phyloP scores from a whole-genome alignment of 768 basidiomycete species.

The Lentinula aciculospora region DNA sequence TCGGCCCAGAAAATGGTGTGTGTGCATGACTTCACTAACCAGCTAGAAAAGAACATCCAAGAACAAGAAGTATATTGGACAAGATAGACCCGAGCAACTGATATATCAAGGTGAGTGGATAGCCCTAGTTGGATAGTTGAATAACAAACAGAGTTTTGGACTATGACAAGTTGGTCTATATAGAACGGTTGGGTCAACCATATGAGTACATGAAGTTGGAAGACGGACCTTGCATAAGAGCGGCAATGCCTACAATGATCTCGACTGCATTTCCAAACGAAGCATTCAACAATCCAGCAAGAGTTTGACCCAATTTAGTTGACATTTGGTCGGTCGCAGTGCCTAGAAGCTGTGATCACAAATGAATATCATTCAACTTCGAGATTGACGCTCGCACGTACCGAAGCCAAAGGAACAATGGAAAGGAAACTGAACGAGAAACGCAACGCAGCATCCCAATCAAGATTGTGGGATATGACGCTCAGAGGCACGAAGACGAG shows the following conservation, averaged over 20 bases:
- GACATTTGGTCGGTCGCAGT: constrained; percentile 82
- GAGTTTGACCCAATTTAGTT: constrained; percentile 71
- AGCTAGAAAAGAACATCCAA: constrained; percentile 88
- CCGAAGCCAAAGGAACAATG: constrained; percentile 85
- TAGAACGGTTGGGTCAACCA: constrained; percentile 6
- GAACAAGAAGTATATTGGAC: constrained; percentile 84
- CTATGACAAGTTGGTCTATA: constrained; percentile 75
- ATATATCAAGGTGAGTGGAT: not conserved
- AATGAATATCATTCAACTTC: not conserved
- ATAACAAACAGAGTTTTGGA: constrained; percentile 75
- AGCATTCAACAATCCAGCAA: constrained; percentile 84
- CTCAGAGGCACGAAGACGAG: constrained; percentile 79
- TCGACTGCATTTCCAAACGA: constrained; percentile 83
- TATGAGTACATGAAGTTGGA: not conserved
- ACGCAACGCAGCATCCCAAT: constrained; percentile 75
- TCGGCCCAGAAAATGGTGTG: not conserved
- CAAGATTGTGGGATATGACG: constrained; percentile 51
- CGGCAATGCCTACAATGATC: constrained; percentile 85
- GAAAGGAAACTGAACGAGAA: constrained; percentile 76
- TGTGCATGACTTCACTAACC: constrained; percentile 31
- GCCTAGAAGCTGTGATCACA: constrained; percentile 53
- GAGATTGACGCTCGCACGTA: constrained; percentile 22
- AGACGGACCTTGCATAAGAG: constrained; percentile 63
- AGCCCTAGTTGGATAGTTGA: not conserved
- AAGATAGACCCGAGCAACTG: constrained; percentile 89